Evolutionary conservation across 192 early-diverging fungal genomes (phyloP).

Genomic region (Mortierella claussenii): DNA sequence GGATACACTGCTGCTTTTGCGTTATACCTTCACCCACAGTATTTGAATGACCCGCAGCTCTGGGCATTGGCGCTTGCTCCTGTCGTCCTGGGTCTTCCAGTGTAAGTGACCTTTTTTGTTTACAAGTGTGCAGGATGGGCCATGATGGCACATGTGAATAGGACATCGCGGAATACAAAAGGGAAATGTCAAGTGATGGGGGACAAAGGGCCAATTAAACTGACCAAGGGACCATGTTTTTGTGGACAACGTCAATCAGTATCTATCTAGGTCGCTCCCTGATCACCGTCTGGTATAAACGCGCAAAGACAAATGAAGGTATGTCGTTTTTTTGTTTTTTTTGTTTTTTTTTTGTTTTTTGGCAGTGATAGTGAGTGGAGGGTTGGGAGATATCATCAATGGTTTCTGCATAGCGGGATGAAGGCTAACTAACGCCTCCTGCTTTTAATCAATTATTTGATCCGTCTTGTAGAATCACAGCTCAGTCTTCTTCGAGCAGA

Average conservation of each 20-base stretch:
- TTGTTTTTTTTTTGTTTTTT: not conserved
- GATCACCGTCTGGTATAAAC: slow-evolving; percentile 61
- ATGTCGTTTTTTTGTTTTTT: not conserved
- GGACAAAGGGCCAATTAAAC: too few species aligned
- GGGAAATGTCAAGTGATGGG: too few species aligned
- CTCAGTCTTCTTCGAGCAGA: slow-evolving; percentile 58
- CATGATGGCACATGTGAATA: too few species aligned
- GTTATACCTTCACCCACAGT: slow-evolving; percentile 59
- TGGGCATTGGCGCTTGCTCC: slow-evolving; percentile 59
- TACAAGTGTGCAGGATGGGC: not conserved
- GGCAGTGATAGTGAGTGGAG: too few species aligned
- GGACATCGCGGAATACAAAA: too few species aligned
- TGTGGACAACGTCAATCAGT: too few species aligned
- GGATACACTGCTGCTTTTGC: slow-evolving; percentile 61
- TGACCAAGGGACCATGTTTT: too few species aligned
- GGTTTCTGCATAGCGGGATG: too few species aligned
- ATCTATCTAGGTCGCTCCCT: slow-evolving; percentile 51
- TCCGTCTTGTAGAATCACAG: slow-evolving; percentile 38
- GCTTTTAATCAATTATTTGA: not conserved
- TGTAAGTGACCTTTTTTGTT: slow-evolving; percentile 45
- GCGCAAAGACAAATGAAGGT: slow-evolving; percentile 63
- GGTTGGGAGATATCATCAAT: too few species aligned
- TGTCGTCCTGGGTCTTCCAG: slow-evolving; percentile 52
- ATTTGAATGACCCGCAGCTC: slow-evolving; percentile 54
- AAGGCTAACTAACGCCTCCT: slow-evolving; percentile 1